Base-by-base conservation (phyloP, 2,329 filamentous ascomycete genomes). In the Nemania serpens region DNA sequence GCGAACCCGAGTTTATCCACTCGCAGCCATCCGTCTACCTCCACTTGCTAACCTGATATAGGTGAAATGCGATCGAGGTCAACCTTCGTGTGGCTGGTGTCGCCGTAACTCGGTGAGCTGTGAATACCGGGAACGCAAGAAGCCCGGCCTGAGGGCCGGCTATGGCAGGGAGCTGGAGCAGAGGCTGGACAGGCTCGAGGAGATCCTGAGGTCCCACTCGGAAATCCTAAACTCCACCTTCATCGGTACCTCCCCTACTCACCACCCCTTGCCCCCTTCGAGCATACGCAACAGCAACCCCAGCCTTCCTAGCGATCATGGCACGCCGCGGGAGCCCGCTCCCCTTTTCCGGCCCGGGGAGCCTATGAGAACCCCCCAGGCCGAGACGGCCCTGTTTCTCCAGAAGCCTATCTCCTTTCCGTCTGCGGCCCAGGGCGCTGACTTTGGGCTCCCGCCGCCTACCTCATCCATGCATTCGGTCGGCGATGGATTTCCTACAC, bases 51-150 rank as follows among this genome's bases (percentile, higher is more conserved):
- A 64, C 62, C 48, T 51, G 36, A 51, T 45, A 9, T 54, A 88
- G 86, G 87, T 89, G 29, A 90, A 90, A 82, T 91, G 89, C 75
- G 90, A 93, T 75, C 85, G 91, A 37, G 88, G 87, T 5, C 88
- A 91, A 69, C 90, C 90, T 1, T 85, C 86, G 5, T 89, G 87
- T 69, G 86, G 87, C 51, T 89, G 87, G 87, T 89, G 87, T 68
- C 84, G 77, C 65, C 84, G 85, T 59, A 89, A 89, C 73, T 81
- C 81, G 34, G 84, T 84, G 33, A 73, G 77, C 17, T 89, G 87
- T 76, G 86, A 89, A 71, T 89, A 89, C 75, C 88, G 87, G 70
- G 86, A 89, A 69, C 81, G 87, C 55, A 88, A 88, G 76, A 88
- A 88, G 69, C 87, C 87, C 9, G 87, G 87, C 0, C 74, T 89